phyloP scores from a whole-genome alignment of 2,329 filamentous ascomycete genomes.

The Pseudogymnoascus sp. region DNA sequence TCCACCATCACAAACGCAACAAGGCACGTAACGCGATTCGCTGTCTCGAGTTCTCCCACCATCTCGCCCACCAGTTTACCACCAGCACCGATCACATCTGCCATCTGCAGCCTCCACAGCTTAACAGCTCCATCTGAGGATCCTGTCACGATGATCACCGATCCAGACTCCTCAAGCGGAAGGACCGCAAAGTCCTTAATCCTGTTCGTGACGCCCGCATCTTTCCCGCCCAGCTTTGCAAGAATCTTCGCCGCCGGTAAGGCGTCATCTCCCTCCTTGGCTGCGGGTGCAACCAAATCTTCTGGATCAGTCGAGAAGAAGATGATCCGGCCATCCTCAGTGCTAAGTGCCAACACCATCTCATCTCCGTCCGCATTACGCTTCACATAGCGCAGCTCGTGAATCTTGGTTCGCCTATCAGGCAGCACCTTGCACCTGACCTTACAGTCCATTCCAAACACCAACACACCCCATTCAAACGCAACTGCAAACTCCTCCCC shows the following conservation, averaged over 20 bases:
- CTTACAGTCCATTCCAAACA: conserved; percentile 83
- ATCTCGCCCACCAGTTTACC: conserved; percentile 38
- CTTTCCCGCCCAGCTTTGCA: conserved; percentile 70
- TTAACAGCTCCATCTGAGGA: conserved; percentile 83
- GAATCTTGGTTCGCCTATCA: conserved; percentile 66
- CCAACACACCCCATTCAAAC: conserved; percentile 76
- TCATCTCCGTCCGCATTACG: conserved; percentile 39
- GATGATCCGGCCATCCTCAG: conserved; percentile 80
- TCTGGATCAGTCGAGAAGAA: conserved; percentile 65
- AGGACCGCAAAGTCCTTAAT: conserved; percentile 81
- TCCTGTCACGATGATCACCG: conserved; percentile 58
- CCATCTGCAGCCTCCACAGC: conserved; percentile 56
- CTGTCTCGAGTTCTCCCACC: conserved; percentile 73
- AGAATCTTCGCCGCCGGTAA: conserved; percentile 56
- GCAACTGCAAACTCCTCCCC: conserved; percentile 81
- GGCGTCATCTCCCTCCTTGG: conserved; percentile 33
- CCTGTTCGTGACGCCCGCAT: conserved; percentile 56
- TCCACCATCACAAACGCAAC: conserved; percentile 78
- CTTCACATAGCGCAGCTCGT: conserved; percentile 67
- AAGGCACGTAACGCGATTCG: conserved; percentile 83
- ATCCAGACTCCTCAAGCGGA: conserved; percentile 40
- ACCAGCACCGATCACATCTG: conserved; percentile 32
- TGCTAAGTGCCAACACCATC: conserved; percentile 65
- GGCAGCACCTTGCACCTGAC: conserved; percentile 67
- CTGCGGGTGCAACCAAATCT: conserved; percentile 32